Evolutionary conservation across 2,329 filamentous ascomycete species (phyloP), one percentile per base, ranked within the genome.

Genomic region (Colletotrichum brevisporum): DNA sequence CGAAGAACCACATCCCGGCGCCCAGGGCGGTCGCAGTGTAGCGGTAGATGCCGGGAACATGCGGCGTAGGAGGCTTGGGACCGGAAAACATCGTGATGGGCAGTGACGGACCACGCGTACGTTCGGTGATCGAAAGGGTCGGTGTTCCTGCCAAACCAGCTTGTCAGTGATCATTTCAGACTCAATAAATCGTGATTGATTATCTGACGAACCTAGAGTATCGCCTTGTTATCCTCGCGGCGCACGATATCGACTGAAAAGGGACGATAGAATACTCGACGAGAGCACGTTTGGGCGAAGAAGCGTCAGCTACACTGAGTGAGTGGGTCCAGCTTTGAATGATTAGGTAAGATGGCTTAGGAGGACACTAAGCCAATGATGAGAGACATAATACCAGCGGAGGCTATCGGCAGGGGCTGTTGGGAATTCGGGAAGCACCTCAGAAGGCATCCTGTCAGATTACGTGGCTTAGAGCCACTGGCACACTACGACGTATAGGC

Each of bases 1-100:
- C 95, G 82, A 96, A 99, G 84, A 99, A 98, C 96, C 96, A 99
- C 96, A 98, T 99, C 84, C 92, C 93, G 63, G 96, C 96, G 75
- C 94, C 93, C 72, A 99, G 87, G 71, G 91, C 93, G 52, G 94
- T 98, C 54, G 93, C 95, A 67, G 91, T 89, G 81, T 95, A 92
- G 79, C 94, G 90, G 86, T 98, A 97, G 73, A 97, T 78, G 58
- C 81, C 80, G 47, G 84, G 83, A 71, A 87, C 86, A 73, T 86
- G 85, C 72, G 86, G 84, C 75, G 82, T 76, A 1, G 82, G 82
- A 59, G 81, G 80, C 73, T 79, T 82, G 15, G 79, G 79, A 47
- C 57, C 67, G n/a, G 67, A 45, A 18, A 61, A 67, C 67, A 69
- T 69, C 12, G 39, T 66, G 45, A 56, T 21, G 27, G 16, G 50